Percentiles rank a stretch among this genome's conserved stretches.
These are phyloP conservation scores for Cutaneotrichosporon cavernicola DNA, from an alignment of 1,284 basidiomycete species.

Conservation along the genomic window DNA sequence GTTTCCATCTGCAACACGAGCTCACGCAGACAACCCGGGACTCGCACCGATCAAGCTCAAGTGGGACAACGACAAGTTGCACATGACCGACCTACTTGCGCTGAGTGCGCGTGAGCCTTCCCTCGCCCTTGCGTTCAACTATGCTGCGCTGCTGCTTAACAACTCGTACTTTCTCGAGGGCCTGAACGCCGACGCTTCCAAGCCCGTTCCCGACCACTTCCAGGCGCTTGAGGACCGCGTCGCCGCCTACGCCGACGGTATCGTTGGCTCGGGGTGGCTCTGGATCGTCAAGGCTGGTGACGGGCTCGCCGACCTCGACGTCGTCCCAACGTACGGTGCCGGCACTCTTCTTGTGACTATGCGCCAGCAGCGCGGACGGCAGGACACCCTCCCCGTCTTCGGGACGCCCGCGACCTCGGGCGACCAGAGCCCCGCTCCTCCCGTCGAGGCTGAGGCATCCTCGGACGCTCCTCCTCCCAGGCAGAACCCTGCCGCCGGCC, in stretches of 20 bases:
- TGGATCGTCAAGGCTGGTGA: conserved; percentile 57
- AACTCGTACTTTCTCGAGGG: conserved; percentile 89
- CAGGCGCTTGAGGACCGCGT: conserved; percentile 42
- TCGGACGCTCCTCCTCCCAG: not conserved
- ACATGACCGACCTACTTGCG: conserved; percentile 59
- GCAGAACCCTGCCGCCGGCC: conserved; percentile 10
- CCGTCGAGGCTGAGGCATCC: conserved; percentile 11
- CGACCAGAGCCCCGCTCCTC: conserved; percentile 3
- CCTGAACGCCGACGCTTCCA: conserved; percentile 35
- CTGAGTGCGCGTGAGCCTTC: conserved; percentile 66
- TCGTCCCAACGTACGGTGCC: conserved; percentile 71
- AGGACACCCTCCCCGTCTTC: conserved; percentile 32
- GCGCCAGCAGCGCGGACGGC: conserved; percentile 48
- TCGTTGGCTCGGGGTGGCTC: conserved; percentile 63
- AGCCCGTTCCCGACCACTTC: conserved; percentile 33
- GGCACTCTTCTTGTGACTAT: conserved; percentile 77
- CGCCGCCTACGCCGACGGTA: conserved; percentile 50
- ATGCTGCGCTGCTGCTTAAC: conserved; percentile 88
- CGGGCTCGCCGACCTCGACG: conserved; percentile 35
- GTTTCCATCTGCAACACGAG: not conserved
- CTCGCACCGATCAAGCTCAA: conserved; percentile 43
- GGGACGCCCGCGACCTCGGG: conserved; percentile 28
- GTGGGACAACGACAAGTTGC: conserved; percentile 45
- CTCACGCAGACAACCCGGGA: conserved; percentile 41
- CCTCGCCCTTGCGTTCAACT: conserved; percentile 78